A percentile compares a stretch with the other conserved stretches of the same genome.
These are phyloP conservation scores for Nymphaea thermarum DNA, from an alignment of 164 flowering plant species.

Conservation along the genomic window DNA sequence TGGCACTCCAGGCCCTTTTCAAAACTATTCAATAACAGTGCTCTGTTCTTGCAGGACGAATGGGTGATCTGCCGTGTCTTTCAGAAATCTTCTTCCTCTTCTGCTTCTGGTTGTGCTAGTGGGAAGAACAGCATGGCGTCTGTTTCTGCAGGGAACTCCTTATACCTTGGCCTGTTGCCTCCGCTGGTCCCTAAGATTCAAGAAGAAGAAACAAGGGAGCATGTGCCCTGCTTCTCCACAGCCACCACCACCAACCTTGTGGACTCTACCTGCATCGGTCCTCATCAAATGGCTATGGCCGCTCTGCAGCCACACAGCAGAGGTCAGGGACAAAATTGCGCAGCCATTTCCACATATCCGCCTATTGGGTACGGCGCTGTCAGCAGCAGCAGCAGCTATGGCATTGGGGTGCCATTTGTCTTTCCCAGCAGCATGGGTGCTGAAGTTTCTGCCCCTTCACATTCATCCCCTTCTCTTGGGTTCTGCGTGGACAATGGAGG, in stretches of 20 bases:
- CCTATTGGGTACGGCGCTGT: too few species aligned
- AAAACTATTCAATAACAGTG: background rate
- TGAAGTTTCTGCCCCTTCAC: too few species aligned
- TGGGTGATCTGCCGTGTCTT: conserved; percentile 94
- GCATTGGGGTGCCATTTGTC: too few species aligned
- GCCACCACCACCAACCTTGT: conserved; percentile 18
- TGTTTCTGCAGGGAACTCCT: conserved; percentile 29
- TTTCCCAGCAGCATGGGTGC: too few species aligned
- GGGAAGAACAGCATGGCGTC: conserved; percentile 64
- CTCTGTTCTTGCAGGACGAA: conserved; percentile 53
- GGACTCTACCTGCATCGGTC: too few species aligned
- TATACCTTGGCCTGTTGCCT: conserved; percentile 29
- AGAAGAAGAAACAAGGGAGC: background rate
- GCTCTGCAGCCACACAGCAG: too few species aligned
- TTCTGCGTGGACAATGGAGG: too few species aligned
- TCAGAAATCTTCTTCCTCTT: conserved; percentile 42
- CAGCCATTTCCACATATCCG: too few species aligned
- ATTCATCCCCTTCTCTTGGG: too few species aligned
- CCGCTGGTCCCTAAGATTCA: conserved; percentile 15
- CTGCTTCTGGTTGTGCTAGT: conserved; percentile 17
- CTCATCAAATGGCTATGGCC: too few species aligned
- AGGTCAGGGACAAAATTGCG: too few species aligned
- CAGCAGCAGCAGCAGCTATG: too few species aligned
- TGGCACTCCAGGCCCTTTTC: background rate
- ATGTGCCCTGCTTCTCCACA: conserved; percentile 34